Conservation (phyloP, 176 grass and related monocot genomes). For the Cocos nucifera region DNA sequence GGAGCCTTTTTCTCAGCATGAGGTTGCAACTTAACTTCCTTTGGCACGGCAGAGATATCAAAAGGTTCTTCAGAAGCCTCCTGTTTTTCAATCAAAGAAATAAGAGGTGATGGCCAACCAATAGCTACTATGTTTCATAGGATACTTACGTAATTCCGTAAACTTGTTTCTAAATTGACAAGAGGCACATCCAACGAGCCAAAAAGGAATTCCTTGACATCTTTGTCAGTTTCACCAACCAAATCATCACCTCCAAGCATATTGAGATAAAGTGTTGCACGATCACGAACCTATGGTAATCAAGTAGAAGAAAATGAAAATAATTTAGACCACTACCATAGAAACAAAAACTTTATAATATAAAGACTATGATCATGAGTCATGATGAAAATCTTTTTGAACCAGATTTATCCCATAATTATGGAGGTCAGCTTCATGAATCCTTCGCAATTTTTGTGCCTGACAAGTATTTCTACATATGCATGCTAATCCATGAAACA, state of each 20-base stretch:
- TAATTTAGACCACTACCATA: no score
- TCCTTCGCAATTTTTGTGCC: no score
- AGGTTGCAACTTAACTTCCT: conserved; percentile 84
- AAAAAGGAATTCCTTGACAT: conserved; percentile 83
- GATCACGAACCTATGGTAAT: conserved; percentile 64
- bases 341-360: no score
- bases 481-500: no score
- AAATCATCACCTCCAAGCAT: conserved; percentile 54
- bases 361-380: no score
- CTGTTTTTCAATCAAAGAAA: conserved; percentile 29
- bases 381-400: no score
- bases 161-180: conserved; percentile 80
- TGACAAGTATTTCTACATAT: no score
- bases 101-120: conserved; percentile 9
- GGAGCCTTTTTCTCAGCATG: conserved; percentile 84
- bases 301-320: no score
- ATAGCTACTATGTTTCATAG: not conserved
- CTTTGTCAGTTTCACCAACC: conserved; percentile 68
- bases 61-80: conserved; percentile 80
- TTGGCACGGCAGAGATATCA: conserved; percentile 70
- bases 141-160: conserved; percentile 68
- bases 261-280: conserved; percentile 84
- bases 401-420: no score
- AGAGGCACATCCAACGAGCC: conserved; percentile 91
- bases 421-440: no score